These are phyloP conservation scores for Colletotrichum sp. DNA, from an alignment of 2,329 filamentous ascomycete genomes.

Conservation along the genomic window DNA sequence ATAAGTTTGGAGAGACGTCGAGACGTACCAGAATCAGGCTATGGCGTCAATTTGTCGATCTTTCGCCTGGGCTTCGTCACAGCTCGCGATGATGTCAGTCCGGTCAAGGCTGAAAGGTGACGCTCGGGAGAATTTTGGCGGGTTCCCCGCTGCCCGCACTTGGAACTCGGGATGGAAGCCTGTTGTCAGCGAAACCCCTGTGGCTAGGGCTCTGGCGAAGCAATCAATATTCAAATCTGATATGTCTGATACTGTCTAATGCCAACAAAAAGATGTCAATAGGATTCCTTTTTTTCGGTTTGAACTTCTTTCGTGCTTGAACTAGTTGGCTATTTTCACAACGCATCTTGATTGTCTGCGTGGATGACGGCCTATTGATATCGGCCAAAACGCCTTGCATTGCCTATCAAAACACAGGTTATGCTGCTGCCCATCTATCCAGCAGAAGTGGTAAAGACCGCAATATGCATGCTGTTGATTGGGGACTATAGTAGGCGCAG, in stretches of 20 bases:
- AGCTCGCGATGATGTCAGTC: slow-evolving; percentile 19
- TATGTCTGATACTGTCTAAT: background rate
- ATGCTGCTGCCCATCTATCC: slow-evolving; percentile 14
- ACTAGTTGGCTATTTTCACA: background rate
- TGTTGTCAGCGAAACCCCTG: background rate
- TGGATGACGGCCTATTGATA: background rate
- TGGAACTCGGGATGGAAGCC: background rate
- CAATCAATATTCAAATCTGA: background rate
- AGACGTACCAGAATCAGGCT: slow-evolving; percentile 1
- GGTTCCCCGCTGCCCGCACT: slow-evolving; percentile 14
- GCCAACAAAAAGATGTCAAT: background rate
- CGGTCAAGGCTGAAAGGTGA: slow-evolving; percentile 10
- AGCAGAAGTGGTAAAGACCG: slow-evolving; percentile 12
- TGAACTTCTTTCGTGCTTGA: background rate
- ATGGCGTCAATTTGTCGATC: slow-evolving; percentile 20
- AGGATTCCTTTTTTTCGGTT: background rate
- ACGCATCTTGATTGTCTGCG: background rate
- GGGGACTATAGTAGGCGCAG: slow-evolving; percentile 14
- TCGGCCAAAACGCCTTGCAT: background rate
- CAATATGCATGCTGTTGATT: slow-evolving; percentile 12
- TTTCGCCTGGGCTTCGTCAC: slow-evolving; percentile 13
- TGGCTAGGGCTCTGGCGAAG: background rate
- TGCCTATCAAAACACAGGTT: background rate
- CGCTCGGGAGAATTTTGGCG: slow-evolving; percentile 8
- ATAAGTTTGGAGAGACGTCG: background rate